Evolutionary conservation across 2,329 filamentous ascomycete species (phyloP).

Genomic region (Penicillium sp.): DNA sequence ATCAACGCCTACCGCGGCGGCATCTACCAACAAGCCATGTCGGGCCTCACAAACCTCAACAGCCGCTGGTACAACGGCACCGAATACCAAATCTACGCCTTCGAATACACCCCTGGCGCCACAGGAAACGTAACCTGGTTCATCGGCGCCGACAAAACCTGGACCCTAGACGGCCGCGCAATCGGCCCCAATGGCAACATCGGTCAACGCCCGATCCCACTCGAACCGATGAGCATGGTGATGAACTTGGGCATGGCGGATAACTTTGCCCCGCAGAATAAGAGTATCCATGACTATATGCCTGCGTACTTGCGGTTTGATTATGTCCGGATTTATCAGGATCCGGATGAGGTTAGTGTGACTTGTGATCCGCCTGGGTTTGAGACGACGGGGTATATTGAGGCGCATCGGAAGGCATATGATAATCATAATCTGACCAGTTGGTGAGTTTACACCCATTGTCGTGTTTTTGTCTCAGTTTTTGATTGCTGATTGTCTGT

Average conservation of each 20-base stretch:
- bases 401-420: slow-evolving; percentile 62
- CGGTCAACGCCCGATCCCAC: slow-evolving; percentile 64
- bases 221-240: slow-evolving; percentile 68
- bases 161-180: slow-evolving; percentile 61
- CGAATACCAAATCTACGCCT: slow-evolving; percentile 63
- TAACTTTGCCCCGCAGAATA: slow-evolving; percentile 64
- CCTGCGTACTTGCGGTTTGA: slow-evolving; percentile 69
- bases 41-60: slow-evolving; percentile 62
- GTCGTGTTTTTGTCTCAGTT: not conserved
- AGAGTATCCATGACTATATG: slow-evolving; percentile 57
- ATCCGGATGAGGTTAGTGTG: slow-evolving; percentile 57
- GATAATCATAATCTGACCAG: slow-evolving; percentile 64
- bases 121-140: slow-evolving; percentile 68
- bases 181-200: slow-evolving; percentile 70
- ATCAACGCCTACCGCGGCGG: slow-evolving; percentile 65
- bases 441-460: slow-evolving; percentile 52
- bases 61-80: slow-evolving; percentile 68
- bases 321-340: slow-evolving; percentile 71
- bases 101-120: slow-evolving; percentile 63
- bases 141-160: slow-evolving; percentile 65
- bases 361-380: slow-evolving; percentile 70
- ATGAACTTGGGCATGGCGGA: slow-evolving; percentile 71
- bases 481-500: slow-evolving; percentile 1
- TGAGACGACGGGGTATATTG: slow-evolving; percentile 68
- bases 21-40: slow-evolving; percentile 64